Base-by-base conservation (phyloP, 1,284 basidiomycete species). In the Ganoderma multipileum region DNA sequence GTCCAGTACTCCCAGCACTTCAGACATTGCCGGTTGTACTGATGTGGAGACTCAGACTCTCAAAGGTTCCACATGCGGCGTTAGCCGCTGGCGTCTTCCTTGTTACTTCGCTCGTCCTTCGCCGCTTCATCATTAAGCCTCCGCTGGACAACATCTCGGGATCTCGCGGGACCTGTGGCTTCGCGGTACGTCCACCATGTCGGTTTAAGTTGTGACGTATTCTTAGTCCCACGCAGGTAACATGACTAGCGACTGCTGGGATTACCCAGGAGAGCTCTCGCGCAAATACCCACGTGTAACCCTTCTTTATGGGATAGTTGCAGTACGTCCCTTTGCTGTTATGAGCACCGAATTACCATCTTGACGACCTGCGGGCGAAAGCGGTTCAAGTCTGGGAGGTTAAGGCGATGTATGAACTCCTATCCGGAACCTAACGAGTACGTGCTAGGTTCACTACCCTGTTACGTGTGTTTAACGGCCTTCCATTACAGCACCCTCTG, bases 81-180 rank as follows among this genome's bases (percentile, higher is more conserved):
- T 57, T 72, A 9, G 63, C 58, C 33, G 67, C 61, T 14, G 26
- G 52, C 7, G 63, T 39, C 9, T 16, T 66, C n/a, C 68, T 68
- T 41, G 9, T 72, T 8, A 60, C 54, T n/a, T 71, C 65, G 69
- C 12, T 33, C 28, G 3, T 68, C 39, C 36, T 68, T 4, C 60
- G 64, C 1, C 69, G 57, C 2, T 61, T 67, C 36, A 55, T 73
- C 26, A 58, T 67, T 36, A 66, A 61, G 39, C 58, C 63, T 9
- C 20, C 72, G 7, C 50, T 73, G 0, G 65, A 70, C 36, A 73
- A 71, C 33, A 26, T 73, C 20, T 60, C 70, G 0, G 72, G 72
- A 6, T 70, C 72, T 12, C 38, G 67, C 9, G 59, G 64, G 4
- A 26, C 2, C 68, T 66, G 20, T 41, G 61, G 12, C 5, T 65